Evolutionary conservation across 2,329 filamentous ascomycete genomes (phyloP), one percentile per base, ranked within the genome.

Genomic region (Hypoxylon sp.): DNA sequence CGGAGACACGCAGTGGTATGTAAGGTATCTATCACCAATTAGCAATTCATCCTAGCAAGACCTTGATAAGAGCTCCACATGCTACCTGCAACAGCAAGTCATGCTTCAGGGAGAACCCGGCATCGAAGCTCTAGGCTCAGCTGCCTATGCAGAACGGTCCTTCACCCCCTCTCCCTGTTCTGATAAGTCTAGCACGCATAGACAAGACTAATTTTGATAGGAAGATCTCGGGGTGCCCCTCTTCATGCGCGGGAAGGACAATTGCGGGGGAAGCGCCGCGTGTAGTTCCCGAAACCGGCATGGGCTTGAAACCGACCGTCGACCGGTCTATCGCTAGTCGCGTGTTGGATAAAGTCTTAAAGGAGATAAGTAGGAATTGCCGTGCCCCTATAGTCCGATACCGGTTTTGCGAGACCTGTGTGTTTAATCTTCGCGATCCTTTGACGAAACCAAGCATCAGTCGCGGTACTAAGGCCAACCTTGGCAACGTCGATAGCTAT

Each of bases 261-360:
- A 66, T 72, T 71, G 71, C 68, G 72, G 72, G 70, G 61, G 70
- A 67, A 34, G 15, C 64, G 61, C 59, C 65, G 70, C 67, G 55
- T 73, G 48, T 60, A 70, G 56, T 73, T 73, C 67, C 72, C 71
- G 63, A 69, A 70, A 72, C 59, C 67, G 69, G 71, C 61, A 65
- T 66, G 20, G 52, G 51, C 26, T 56, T 60, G 51, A 49, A 53
- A 58, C 28, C 34, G 43, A 39, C 51, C 20, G 22, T 47, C 24
- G 24, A 26, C 24, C 24, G 54, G 51, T 32, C 52, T 46, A 32
- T 34, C 56, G 54, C 26, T 58, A 54, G 53, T 51, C 44, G 20
- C 24, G 50, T 62, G 53, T 46, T 58, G 28, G 51, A 63, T 63
- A 56, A 58, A 43, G 47, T 8, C 28, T 59, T 56, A 41, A 22